Evolutionary conservation across 495 filamentous ascomycete genomes (phyloP).

Genomic region (Bryoglossum gracile): DNA sequence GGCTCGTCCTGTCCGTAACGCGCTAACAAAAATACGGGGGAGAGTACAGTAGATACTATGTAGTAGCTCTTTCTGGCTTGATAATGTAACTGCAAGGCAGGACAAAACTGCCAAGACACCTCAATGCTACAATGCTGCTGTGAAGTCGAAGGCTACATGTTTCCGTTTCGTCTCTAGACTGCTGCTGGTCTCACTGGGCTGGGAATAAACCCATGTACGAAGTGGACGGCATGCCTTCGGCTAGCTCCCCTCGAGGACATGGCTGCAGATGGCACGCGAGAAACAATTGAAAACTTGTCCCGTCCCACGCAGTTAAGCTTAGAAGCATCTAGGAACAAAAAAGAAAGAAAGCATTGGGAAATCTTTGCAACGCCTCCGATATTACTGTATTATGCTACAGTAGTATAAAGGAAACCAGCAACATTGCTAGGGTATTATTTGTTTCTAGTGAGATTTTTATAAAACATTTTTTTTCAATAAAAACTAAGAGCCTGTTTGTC

Average conservation of each 20-base stretch:
- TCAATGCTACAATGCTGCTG: not conserved
- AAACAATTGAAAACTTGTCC: not conserved
- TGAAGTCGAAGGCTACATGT: not conserved
- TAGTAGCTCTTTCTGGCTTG: not conserved
- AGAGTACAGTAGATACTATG: not conserved
- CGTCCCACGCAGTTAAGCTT: not conserved
- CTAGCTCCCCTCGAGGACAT: not conserved
- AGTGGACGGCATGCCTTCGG: not conserved
- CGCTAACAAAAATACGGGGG: not conserved
- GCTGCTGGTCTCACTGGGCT: not conserved
- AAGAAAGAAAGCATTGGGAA: not conserved
- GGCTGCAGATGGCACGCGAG: not conserved
- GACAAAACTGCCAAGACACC: not conserved
- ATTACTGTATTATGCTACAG: no score
- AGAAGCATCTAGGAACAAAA: not conserved
- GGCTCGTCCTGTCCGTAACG: not conserved
- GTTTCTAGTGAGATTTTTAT: no score
- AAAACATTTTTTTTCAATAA: no score
- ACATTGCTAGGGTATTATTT: no score
- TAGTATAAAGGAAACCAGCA: no score
- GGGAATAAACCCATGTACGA: not conserved
- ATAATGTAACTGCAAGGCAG: not conserved
- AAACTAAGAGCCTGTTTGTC: no score
- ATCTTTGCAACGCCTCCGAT: not conserved
- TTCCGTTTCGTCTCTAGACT: not conserved